Percentiles rank a stretch among this genome's conserved stretches.
Conservation (phyloP, 805 yeast genomes). For the Myxozyma sirexii region DNA sequence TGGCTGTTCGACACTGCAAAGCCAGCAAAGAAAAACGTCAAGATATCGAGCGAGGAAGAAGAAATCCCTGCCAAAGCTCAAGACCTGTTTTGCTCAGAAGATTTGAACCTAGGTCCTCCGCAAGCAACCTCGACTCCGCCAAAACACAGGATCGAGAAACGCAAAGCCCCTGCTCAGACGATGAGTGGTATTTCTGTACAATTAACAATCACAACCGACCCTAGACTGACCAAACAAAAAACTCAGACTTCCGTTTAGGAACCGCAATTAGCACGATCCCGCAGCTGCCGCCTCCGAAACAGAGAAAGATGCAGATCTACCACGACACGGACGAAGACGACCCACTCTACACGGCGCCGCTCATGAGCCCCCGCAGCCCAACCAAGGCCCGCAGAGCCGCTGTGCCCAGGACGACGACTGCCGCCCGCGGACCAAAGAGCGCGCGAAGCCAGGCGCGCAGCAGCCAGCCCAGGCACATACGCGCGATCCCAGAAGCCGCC, state of each 20-base stretch:
- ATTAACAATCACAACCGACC: too few species aligned
- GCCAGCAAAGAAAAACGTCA: not conserved
- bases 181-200: not conserved
- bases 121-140: constrained; percentile 4
- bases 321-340: not conserved
- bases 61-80: not conserved
- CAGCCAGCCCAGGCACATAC: too few species aligned
- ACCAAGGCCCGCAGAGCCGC: not conserved
- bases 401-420: too few species aligned
- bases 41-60: constrained; percentile 12
- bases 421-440: not conserved
- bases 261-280: not conserved
- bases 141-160: not conserved
- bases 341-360: not conserved
- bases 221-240: not conserved
- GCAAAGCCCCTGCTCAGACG: not conserved
- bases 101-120: not conserved
- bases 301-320: not conserved
- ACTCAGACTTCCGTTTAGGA: not conserved
- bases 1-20: not conserved
- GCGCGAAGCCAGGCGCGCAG: not conserved
- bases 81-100: not conserved
- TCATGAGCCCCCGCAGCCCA: not conserved
- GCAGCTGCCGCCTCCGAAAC: not conserved
- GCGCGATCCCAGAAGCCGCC: too few species aligned